Evolutionary conservation across 805 yeast genomes (phyloP), one percentile per base, ranked within the genome.

Genomic region (Kazachstania kunashirensis): DNA sequence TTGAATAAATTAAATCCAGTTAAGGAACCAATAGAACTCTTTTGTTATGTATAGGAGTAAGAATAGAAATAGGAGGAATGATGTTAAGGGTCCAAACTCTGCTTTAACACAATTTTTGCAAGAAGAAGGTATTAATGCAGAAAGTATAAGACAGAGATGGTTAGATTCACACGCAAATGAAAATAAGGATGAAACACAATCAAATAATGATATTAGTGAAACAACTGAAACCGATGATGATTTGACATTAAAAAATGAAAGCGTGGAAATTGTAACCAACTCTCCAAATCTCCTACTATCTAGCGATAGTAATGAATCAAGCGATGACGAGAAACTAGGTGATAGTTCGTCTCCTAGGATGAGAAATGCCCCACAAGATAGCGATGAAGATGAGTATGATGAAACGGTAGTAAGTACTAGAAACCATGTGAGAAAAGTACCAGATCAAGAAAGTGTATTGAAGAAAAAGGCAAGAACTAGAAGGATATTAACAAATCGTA

Each of bases 71-170:
- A 42, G 40, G 31, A 34, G 40, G 14, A 44, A 33, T n/a, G 47
- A 44, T 10, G 62, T 67, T 39, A 58, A 64, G 41, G 73, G 73
- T 1, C 73, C 94, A 31, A 84, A 84, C 63, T 80, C 94, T 47
- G 96, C 96, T 0, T 65, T 88, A 46, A 88, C 96, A 0, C 92
- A 83, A 58, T 88, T 88, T 51, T 67, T 88, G 42, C 67, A 86
- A 34, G 84, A 81, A 39, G 94, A 86, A 58, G 96, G 96, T 24
- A 88, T 88, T 61, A 81, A 67, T 51, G 85, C 95, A 1, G 85
- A 77, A 39, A 77, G 75, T 29, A 85, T 85, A 53, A 68, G 86
- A 51, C 62, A 63, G 34, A 53, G 68, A 40, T 68, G 65, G 56
- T 41, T 55, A 41, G 60, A 57, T 35, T 57, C 59, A 23, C 55